Evolutionary conservation across 805 yeast species (phyloP).

Genomic region (Saccharomycopsis fermentans): DNA sequence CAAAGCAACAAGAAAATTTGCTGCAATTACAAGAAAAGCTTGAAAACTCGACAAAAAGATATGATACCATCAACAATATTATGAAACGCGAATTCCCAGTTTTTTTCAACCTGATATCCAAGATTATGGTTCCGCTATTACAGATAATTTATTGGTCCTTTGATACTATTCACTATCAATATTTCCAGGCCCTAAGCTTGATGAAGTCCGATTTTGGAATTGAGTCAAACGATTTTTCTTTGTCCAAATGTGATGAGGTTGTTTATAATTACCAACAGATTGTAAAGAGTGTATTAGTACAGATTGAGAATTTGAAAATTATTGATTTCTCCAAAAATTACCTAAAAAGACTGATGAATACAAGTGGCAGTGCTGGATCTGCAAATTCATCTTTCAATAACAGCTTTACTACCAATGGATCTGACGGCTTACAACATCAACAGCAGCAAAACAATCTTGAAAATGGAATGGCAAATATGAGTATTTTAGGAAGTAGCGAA

Average conservation of each 20-base stretch:
- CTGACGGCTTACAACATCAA: background rate
- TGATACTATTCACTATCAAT: conserved; percentile 12
- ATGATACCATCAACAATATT: conserved; percentile 4
- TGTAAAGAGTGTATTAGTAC: background rate
- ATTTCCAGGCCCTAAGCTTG: conserved; percentile 9
- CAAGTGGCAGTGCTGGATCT: background rate
- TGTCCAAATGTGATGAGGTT: background rate
- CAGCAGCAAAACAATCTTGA: background rate
- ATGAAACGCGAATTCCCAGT: conserved; percentile 17
- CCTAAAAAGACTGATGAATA: conserved; percentile 1
- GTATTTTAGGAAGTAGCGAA: background rate
- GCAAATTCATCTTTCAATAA: background rate
- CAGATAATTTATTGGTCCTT: conserved; percentile 17
- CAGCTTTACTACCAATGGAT: background rate
- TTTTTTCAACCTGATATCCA: conserved; percentile 13
- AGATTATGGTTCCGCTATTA: conserved; percentile 9
- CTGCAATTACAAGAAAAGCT: conserved; percentile 3
- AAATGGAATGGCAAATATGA: background rate
- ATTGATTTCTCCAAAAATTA: conserved; percentile 8
- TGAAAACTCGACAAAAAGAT: conserved; percentile 8
- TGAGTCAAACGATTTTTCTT: background rate
- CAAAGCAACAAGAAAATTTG: conserved; percentile 14
- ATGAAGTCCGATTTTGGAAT: conserved; percentile 14
- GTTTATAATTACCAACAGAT: conserved; percentile 1
- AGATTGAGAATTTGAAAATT: conserved; percentile 9